phyloP scores from a whole-genome alignment of 805 yeast species.

The Myxozyma lipomycoides region DNA sequence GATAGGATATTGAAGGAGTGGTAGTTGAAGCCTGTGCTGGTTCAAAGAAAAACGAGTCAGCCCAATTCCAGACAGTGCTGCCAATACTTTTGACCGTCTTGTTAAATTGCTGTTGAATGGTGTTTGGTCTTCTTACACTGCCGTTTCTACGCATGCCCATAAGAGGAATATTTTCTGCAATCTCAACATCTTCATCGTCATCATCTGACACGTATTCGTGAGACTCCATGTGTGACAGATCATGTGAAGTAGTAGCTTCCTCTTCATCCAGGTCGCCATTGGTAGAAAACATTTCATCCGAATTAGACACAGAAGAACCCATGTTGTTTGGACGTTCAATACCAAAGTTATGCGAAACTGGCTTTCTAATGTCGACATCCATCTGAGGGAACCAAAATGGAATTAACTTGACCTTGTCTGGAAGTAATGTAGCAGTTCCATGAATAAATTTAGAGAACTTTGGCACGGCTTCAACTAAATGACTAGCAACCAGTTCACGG shows the following conservation, averaged over 20 bases:
- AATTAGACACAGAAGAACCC: conserved; percentile 29
- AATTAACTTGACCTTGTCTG: conserved; percentile 74
- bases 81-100: conserved; percentile 17
- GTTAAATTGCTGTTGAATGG: conserved; percentile 11
- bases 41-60: conserved; percentile 18
- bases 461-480: conserved; percentile 96
- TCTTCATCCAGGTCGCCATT: conserved; percentile 38
- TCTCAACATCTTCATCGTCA: conserved; percentile 30
- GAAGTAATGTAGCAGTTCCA: conserved; percentile 88
- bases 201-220: conserved; percentile 13
- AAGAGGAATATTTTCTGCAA: conserved; percentile 30
- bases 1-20: conserved; percentile 1
- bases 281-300: conserved; percentile 32
- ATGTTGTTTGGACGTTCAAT: conserved; percentile 48
- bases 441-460: conserved; percentile 96
- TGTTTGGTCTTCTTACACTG: conserved; percentile 13
- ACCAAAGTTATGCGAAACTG: conserved; percentile 61
- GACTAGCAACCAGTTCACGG: conserved; percentile 82
- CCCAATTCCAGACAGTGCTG: conserved; percentile 11
- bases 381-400: conserved; percentile 99
- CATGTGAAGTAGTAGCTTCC: conserved; percentile 36
- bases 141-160: conserved; percentile 19
- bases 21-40: conserved; percentile 3
- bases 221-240: background rate
- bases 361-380: conserved; percentile 92